Evolutionary conservation across 495 filamentous ascomycete species (phyloP), one percentile per base, ranked within the genome.

Genomic region (Beverwykella pulmonaria): DNA sequence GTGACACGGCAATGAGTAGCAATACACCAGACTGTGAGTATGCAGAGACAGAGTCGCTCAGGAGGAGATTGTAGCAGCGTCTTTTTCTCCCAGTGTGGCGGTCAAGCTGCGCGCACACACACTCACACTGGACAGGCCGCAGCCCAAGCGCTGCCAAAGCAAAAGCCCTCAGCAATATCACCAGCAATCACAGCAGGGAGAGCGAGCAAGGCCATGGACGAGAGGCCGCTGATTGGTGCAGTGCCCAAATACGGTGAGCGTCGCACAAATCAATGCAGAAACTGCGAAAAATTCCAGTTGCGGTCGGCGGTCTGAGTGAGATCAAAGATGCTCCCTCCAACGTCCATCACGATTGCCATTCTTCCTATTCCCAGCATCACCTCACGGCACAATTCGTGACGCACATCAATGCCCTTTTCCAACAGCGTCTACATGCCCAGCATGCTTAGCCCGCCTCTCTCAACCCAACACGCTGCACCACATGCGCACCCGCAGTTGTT

Each of bases 41-140:
- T 17, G 17, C 22, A 47, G 56, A 29, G 49, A 25, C 7, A 2
- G 26, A 3, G 22, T 30, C 50, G 25, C 50, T 30, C 25, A 50
- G 29, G 19, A 32, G 52, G 17, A 30, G 14, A 32, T 55, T 34
- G 32, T 34, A 7, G 39, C 39, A 14, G 56, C 56, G 15, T 32
- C 32, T 20, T 55, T 36, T 9, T 5, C 25, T 20, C 56, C n/a
- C 36, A 30, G 39, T 12, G 26, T 53, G 48, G 59, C 59, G 59
- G 59, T 62, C 59, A 62, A 46, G 25, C 46, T 14, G 30, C 48
- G 46, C 30, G 30, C 59, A 53, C 59, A 44, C 27, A 53, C 30
- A 25, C 59, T 39, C 59, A 44, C 27, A 53, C 44, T 62, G 59
- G 59, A 53, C 59, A 39, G 20, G 1, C 56, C 17, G 41, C 56